Evolutionary conservation across 345 rosid species (phyloP).

Genomic region (Angophora floribunda): DNA sequence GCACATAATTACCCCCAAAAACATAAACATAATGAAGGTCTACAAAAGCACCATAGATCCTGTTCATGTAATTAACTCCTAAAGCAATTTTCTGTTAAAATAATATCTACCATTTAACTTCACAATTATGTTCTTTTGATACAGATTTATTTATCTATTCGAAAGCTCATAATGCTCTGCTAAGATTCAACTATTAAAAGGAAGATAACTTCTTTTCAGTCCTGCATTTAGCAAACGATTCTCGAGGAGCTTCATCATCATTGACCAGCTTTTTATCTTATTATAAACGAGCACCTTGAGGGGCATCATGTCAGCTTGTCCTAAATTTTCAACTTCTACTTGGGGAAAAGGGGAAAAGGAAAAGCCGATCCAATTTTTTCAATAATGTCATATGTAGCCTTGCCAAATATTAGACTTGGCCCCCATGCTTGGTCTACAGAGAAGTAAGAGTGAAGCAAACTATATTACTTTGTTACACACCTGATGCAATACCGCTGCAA

Average conservation of each 20-base stretch:
- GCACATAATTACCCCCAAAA: not conserved
- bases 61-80: not conserved
- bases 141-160: not conserved
- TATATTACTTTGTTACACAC: not conserved
- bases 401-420: not conserved
- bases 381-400: not conserved
- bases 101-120: not conserved
- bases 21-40: not conserved
- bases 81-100: not conserved
- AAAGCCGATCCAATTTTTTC: not conserved
- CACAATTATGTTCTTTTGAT: not conserved
- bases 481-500: slow-evolving; percentile 2
- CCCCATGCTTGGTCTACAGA: not conserved
- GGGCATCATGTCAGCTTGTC: not conserved
- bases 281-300: not conserved
- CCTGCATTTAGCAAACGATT: not conserved
- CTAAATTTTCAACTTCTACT: not conserved
- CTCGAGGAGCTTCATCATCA: not conserved
- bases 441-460: not conserved
- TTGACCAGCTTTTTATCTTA: not conserved
- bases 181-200: not conserved
- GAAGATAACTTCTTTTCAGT: not conserved
- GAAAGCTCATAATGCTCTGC: not conserved
- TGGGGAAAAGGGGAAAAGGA: not conserved
- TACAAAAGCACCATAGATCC: not conserved